Evolutionary conservation across 768 basidiomycete species (phyloP), one percentile per base, ranked within the genome.

Genomic region (Agaricus blazei): DNA sequence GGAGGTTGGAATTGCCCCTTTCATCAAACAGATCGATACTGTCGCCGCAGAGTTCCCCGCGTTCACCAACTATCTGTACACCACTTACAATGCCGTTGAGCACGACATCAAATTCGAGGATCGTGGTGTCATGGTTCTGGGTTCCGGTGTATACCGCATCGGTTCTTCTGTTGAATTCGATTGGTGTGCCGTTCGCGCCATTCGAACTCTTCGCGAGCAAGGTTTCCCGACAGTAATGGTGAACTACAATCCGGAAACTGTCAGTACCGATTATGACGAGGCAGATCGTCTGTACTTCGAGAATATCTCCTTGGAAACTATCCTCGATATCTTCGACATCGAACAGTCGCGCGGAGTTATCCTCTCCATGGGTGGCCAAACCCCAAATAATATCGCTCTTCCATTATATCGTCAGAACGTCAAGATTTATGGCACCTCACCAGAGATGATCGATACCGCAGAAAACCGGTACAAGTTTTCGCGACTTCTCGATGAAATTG

Each of bases 381-480:
- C 91, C 0, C 95, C 97, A 29, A 98, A 99, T 78, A 99, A 99
- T 70, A 98, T 99, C 61, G 94, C 96, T 4, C 78, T 99, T 37
- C 92, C 91, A 1, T 75, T 99, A n/a, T 84, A 87, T 74, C 93
- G 96, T 60, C 90, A 98, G 74, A 98, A 96, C 64, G 95, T 97
- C 73, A 93, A 94, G 75, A 96, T 99, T 58, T 95, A 96, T 68
- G 96, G 96, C 34, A 99, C 96, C 1, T 98, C 95, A 3, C 96
- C 96, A 1, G 96, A 98, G 75, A 97, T 97, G 93, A 98, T 99
- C 64, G 96, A 99, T 64, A 98, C 94, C 4, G 96, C 97, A 5
- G 96, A 99, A 78, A 98, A 99, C 69, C 80, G 96, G 59, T 98
- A 90, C 88, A 99, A 99, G 77, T 99, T 99, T 78, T 98, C 96